Percentiles rank a stretch among this genome's conserved stretches.
These are phyloP conservation scores for Penicillium griseofulvum DNA, from an alignment of 2,329 filamentous ascomycete genomes.

Conservation along the genomic window DNA sequence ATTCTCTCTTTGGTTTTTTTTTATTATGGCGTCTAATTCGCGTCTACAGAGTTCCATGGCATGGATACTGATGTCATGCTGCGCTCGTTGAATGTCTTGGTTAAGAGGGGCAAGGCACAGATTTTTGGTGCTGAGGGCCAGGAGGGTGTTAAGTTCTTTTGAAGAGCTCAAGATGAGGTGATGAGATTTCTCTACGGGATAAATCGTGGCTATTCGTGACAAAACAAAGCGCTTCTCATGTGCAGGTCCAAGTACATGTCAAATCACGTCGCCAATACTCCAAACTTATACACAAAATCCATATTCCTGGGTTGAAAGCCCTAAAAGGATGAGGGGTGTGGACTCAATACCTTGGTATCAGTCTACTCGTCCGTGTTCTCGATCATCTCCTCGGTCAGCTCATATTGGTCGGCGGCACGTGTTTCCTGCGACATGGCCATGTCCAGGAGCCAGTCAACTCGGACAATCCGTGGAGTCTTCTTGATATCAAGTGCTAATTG, in stretches of 20 bases:
- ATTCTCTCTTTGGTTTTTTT: conserved; percentile 9
- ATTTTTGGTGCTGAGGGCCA: conserved; percentile 88
- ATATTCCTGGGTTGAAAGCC: background rate
- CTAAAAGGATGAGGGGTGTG: background rate
- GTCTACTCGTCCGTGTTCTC: conserved; percentile 22
- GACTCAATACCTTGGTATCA: background rate
- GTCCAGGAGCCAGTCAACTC: conserved; percentile 84
- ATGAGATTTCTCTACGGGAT: conserved; percentile 10
- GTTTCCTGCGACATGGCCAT: conserved; percentile 85
- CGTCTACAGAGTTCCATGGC: conserved; percentile 70
- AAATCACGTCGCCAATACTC: conserved; percentile 6
- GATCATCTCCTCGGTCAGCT: conserved; percentile 36
- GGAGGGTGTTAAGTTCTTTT: conserved; percentile 96
- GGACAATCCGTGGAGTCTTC: conserved; percentile 77
- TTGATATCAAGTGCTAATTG: conserved; percentile 74
- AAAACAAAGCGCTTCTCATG: conserved; percentile 15
- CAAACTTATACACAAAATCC: conserved; percentile 5
- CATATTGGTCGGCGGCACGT: conserved; percentile 63
- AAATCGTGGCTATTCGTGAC: conserved; percentile 26
- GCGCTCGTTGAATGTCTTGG: conserved; percentile 74
- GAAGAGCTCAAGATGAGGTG: conserved; percentile 32
- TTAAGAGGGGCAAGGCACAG: conserved; percentile 88
- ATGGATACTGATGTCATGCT: conserved; percentile 80
- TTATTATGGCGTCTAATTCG: conserved; percentile 10
- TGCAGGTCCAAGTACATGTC: conserved; percentile 1